phyloP scores from a whole-genome alignment of 1,139 yeast species.

The Hyphopichia burtonii region DNA sequence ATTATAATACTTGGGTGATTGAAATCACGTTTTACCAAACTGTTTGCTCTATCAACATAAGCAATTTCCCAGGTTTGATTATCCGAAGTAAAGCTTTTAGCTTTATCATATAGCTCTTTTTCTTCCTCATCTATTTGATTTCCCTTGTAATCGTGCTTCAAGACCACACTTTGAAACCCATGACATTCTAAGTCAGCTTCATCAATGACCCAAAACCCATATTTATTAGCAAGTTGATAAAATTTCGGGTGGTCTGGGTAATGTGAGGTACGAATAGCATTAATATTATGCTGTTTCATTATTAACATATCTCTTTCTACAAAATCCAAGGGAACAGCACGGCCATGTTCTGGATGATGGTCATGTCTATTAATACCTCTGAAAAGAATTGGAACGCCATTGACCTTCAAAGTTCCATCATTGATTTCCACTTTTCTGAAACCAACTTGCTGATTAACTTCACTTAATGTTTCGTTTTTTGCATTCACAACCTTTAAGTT shows the following conservation, averaged over 20 bases:
- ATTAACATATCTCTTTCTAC: conserved; percentile 23
- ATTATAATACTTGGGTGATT: conserved; percentile 31
- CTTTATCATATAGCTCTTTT: conserved; percentile 8
- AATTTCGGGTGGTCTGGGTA: conserved; percentile 23
- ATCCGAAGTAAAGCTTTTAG: conserved; percentile 21
- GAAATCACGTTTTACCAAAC: conserved; percentile 26
- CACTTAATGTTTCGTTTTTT: conserved; percentile 8
- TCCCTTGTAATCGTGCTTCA: conserved; percentile 9
- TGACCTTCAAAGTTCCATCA: conserved; percentile 24
- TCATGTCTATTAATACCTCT: conserved; percentile 35
- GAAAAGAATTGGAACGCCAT: conserved; percentile 23
- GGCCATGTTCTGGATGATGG: conserved; percentile 27
- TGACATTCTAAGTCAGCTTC: conserved; percentile 38
- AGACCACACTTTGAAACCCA: conserved; percentile 24
- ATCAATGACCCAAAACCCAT: conserved; percentile 34
- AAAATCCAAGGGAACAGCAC: conserved; percentile 29
- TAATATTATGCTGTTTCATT: conserved; percentile 33
- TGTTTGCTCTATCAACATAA: conserved; percentile 30
- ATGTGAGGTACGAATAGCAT: conserved; percentile 34
- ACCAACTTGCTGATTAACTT: conserved; percentile 24
- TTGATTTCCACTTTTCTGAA: conserved; percentile 25
- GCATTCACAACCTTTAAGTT: conserved; percentile 11
- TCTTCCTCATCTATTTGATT: conserved; percentile 10
- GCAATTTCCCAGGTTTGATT: conserved; percentile 28
- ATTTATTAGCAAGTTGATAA: conserved; percentile 17